Base-by-base conservation (phyloP, 352 stramenopile species). In the Globisporangium uncinulatum region DNA sequence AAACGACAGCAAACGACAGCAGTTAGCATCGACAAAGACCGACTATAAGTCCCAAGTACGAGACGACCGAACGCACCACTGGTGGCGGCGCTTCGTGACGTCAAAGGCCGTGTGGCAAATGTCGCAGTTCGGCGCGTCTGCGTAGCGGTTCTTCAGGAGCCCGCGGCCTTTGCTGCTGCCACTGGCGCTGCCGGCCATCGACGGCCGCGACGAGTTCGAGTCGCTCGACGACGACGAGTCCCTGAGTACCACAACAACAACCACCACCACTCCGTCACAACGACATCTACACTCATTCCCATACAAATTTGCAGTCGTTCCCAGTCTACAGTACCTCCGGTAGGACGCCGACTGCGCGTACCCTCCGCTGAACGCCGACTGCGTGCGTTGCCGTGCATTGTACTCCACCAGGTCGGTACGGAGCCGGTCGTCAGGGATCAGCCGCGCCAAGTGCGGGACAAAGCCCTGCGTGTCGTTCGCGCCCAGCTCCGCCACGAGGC, bases 391-490 rank as follows among this genome's bases (percentile, higher is more conserved):
- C 0, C 34, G 34, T 39, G 65, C 59, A 51, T 88, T 73, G 17
- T 66, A 69, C 36, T 86, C 85, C 14, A 94, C 47, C n/a, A 94
- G 65, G 37, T 89, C 86, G 57, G 76, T 85, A 37, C 84, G 74
- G 70, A 89, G 86, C 47, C 67, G 70, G 45, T 92, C 81, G 63
- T 94, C 81, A 2, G 79, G 80, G 41, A 93, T 90, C 15, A 93
- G 73, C 46, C 81, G 71, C 50, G 73, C 81, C 5, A 94, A 66
- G 53, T 94, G 78, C 44, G 78, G 77, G 43, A 94, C 69, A 76
- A 90, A 89, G 59, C 87, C 74, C 56, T 86, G 74, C 81, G 90
- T 91, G 24, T 87, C 67, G 4, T 69, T 69, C 19, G 76, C 76
- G 31, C 83, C 83, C 45, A 94, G 86, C 56, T 92, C 91, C 3